These are phyloP conservation scores for Pyricularia sp. DNA, from an alignment of 2,329 filamentous ascomycete species.

Conservation along the genomic window DNA sequence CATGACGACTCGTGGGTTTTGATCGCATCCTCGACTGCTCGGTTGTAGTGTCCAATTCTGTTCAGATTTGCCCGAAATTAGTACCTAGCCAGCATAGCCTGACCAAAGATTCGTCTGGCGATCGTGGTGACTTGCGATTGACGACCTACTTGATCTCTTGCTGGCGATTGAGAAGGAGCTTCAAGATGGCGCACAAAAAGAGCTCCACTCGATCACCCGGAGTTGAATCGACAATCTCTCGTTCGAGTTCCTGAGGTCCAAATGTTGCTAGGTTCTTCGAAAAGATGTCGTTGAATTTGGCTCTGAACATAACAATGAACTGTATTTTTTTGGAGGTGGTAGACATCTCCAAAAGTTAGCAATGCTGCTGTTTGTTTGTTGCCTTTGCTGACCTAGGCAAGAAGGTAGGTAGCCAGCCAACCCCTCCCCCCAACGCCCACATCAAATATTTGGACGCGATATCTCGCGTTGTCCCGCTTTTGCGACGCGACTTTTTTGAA, in stretches of 20 bases:
- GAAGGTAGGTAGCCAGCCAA: conserved; percentile 8
- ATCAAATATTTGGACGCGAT: conserved; percentile 32
- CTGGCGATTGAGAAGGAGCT: conserved; percentile 88
- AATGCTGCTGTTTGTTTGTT: background rate
- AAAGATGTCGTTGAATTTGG: conserved; percentile 84
- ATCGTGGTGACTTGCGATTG: background rate
- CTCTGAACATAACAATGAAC: conserved; percentile 98
- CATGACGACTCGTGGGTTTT: conserved; percentile 80
- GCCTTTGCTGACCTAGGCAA: background rate
- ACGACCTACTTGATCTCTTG: conserved; percentile 88
- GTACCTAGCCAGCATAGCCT: background rate
- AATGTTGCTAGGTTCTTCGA: conserved; percentile 81
- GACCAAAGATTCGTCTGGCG: conserved; percentile 4
- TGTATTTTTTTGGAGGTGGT: conserved; percentile 25
- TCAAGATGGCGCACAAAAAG: conserved; percentile 80
- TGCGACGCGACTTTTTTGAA: conserved; percentile 24
- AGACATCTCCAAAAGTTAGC: background rate
- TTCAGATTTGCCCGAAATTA: background rate
- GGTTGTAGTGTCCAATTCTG: conserved; percentile 84
- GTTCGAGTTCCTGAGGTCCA: conserved; percentile 90
- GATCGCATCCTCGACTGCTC: conserved; percentile 89
- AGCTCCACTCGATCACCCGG: conserved; percentile 81
- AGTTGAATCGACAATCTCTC: conserved; percentile 65
- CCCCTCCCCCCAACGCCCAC: conserved; percentile 16
- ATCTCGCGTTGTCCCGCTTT: conserved; percentile 36